Percentiles rank a stretch among this genome's conserved stretches.
These are phyloP conservation scores for Lactarius sp. DNA, from an alignment of 768 basidiomycete genomes.

Conservation along the genomic window DNA sequence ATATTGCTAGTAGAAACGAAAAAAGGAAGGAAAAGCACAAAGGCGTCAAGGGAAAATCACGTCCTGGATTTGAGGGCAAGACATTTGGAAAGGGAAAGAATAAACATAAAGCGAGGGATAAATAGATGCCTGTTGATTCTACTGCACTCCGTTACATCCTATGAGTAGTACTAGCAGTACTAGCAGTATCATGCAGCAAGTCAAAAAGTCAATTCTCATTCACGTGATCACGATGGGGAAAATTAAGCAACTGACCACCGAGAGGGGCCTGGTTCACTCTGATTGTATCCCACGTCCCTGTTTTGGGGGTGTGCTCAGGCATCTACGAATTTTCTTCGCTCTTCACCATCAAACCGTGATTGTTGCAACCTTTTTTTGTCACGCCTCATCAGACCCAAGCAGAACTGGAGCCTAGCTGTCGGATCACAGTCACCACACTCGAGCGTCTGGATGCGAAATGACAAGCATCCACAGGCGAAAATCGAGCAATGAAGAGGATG, in stretches of 20 bases:
- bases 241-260: too few relatives aligned
- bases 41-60: slow-evolving; percentile 51
- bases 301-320: too few relatives aligned
- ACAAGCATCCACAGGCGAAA: slow-evolving; percentile 35
- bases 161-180: too few relatives aligned
- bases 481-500: slow-evolving; percentile 36
- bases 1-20: slow-evolving; percentile 84
- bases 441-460: slow-evolving; percentile 7
- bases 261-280: too few relatives aligned
- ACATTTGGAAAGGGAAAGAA: slow-evolving; percentile 54
- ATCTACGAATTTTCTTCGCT: too few relatives aligned
- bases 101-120: slow-evolving; percentile 23
- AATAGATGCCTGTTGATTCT: too few relatives aligned
- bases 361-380: not conserved
- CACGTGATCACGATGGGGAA: slow-evolving; percentile 7
- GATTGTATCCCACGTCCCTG: not conserved
- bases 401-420: not conserved
- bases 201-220: not conserved
- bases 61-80: slow-evolving; percentile 88
- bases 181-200: too few relatives aligned
- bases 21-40: slow-evolving; percentile 57
- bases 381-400: not conserved
- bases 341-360: too few relatives aligned
- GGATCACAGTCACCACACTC: not conserved
- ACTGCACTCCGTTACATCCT: too few relatives aligned